A percentile compares a stretch with the other conserved stretches of the same genome.
phyloP scores from a whole-genome alignment of 345 rosid species.

The Murraya koenigii region DNA sequence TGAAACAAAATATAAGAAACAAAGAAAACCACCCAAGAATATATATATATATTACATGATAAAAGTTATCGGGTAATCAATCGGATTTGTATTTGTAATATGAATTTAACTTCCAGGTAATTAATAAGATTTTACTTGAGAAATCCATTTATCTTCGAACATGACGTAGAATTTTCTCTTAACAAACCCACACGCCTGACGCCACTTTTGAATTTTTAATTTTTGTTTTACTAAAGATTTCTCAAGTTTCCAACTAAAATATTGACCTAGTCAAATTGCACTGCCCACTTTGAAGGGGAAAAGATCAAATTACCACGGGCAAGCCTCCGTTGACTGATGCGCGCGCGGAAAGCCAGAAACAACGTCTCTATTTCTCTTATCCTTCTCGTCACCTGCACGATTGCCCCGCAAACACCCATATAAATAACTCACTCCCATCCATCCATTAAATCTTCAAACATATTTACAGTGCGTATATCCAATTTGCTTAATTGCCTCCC shows the following conservation, averaged over 20 bases:
- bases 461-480: no score
- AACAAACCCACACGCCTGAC: not conserved
- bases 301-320: no score
- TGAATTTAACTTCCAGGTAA: no score
- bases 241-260: not conserved
- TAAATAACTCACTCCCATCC: not conserved
- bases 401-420: not conserved
- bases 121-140: not conserved
- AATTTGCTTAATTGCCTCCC: no score
- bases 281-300: no score
- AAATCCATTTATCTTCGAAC: not conserved
- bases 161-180: not conserved
- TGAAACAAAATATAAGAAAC: no score
- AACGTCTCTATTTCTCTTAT: constrained; percentile 14
- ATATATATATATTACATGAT: no score
- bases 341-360: constrained; percentile 19
- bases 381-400: constrained; percentile 17
- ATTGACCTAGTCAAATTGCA: not conserved
- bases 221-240: not conserved
- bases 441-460: not conserved
- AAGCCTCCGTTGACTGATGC: not conserved
- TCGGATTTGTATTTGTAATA: no score
- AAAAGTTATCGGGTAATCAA: no score
- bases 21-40: no score
- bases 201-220: not conserved